A percentile compares a stretch with the other conserved stretches of the same genome.
Conservation (phyloP, 2,329 filamentous ascomycete species). For the Nigrospora oryzae region DNA sequence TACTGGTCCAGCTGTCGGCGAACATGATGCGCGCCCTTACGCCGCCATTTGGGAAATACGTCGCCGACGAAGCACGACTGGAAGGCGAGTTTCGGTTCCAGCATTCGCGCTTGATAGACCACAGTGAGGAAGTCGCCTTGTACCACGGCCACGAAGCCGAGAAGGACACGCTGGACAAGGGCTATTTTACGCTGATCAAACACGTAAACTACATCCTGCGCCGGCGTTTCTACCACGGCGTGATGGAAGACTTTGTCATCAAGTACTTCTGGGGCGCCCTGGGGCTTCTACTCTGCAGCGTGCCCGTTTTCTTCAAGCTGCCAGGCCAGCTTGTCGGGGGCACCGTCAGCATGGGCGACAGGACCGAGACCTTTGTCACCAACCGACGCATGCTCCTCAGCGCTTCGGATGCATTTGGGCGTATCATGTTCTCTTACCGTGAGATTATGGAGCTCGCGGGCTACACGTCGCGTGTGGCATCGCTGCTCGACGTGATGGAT, state of each 20-base stretch:
- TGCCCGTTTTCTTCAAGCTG: conserved; percentile 92
- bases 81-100: conserved; percentile 96
- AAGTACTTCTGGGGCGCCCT: conserved; percentile 99
- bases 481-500: conserved; percentile 85
- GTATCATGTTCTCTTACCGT: conserved; percentile 96
- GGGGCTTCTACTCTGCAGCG: conserved; percentile 83
- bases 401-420: conserved; percentile 89
- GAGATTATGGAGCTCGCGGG: conserved; percentile 94
- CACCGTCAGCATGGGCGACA: conserved; percentile 57
- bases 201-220: conserved; percentile 95
- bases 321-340: conserved; percentile 54
- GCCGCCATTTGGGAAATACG: conserved; percentile 94
- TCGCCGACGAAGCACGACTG: conserved; percentile 87
- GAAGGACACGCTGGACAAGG: conserved; percentile 94
- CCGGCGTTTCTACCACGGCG: conserved; percentile 88
- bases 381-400: conserved; percentile 87
- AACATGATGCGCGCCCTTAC: conserved; percentile 90
- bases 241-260: conserved; percentile 99
- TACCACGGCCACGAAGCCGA: conserved; percentile 90
- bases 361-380: conserved; percentile 77
- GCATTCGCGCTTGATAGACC: conserved; percentile 89
- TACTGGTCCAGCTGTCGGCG: conserved; percentile 88
- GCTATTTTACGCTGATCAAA: conserved; percentile 98
- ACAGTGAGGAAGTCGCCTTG: conserved; percentile 88
- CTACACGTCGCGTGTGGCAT: conserved; percentile 87